Evolutionary conservation across 2,329 filamentous ascomycete genomes (phyloP), one percentile per base, ranked within the genome.

Genomic region (Biscogniauxia marginata): DNA sequence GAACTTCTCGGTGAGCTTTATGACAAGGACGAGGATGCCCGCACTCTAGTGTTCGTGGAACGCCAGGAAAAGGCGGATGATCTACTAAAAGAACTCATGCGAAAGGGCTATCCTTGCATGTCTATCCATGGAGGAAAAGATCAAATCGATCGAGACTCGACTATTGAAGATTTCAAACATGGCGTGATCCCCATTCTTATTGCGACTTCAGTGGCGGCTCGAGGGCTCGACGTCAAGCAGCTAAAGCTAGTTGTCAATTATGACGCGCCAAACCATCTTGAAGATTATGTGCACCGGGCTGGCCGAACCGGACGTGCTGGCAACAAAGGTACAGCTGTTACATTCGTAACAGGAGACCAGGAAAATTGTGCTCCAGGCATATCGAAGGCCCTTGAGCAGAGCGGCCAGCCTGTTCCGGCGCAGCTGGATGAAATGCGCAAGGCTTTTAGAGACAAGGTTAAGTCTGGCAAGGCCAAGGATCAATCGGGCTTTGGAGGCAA

Each of bases 161-260:
- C 91, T 13, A 96, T 97, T 65, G 82, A 89, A 44, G 92, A 97
- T 70, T 97, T 97, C 81, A 98, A 96, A 75, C 89, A 87, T 65
- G 95, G 95, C 54, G 84, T 93, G 46, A 85, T 96, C 49, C 93
- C 93, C 0, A 89, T 99, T 55, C 80, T 99, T 69, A 89, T 98
- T 68, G 95, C 95, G 9, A 99, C 95, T 0, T 97, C 93, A 9
- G 91, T 99, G 56, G 95, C 95, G 43, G 95, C 95, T 50, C 90
- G 95, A 73, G 95, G 95, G 58, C 79, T 99, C 44, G 95, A 99
- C 71, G 93, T 99, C 46, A 96, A 97, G 75, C 91, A 96, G 71
- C 81, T 99, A 30, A 97, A 96, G 73, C 82, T 98, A 25, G 95
- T 99, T 53, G 87, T 99, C 75, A 98, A 98, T 74, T 97, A 91